phyloP scores from a whole-genome alignment of 306 rosid genomes.

The Cucumis cinereus region DNA sequence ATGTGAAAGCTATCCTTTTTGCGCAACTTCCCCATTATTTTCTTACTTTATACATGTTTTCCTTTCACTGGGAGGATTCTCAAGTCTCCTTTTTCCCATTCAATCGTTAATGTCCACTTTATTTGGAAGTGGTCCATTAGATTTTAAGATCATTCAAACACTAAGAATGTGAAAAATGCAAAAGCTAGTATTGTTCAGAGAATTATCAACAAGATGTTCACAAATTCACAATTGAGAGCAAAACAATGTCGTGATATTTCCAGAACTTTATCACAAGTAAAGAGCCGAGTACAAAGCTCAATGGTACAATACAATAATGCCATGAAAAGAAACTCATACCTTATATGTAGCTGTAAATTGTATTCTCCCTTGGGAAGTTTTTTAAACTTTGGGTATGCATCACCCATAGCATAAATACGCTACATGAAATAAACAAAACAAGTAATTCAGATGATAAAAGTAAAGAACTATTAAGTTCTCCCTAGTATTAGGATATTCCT shows the following conservation, averaged over 20 bases:
- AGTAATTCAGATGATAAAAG: slow-evolving; percentile 2
- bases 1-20: too few species aligned
- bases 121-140: too few species aligned
- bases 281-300: background rate
- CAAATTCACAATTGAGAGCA: background rate
- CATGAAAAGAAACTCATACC: slow-evolving; percentile 37
- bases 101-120: too few species aligned
- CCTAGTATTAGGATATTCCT: too few species aligned
- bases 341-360: slow-evolving; percentile 60
- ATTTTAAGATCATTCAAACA: too few species aligned
- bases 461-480: background rate
- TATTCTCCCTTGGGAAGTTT: slow-evolving; percentile 93
- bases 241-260: background rate
- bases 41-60: too few species aligned
- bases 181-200: background rate
- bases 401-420: slow-evolving; percentile 80
- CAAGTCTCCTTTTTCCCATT: too few species aligned
- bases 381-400: slow-evolving; percentile 59
- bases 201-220: background rate
- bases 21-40: too few species aligned
- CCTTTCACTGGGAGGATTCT: too few species aligned
- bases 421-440: slow-evolving; percentile 16
- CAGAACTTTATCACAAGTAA: background rate
- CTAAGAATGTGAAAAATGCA: background rate
- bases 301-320: background rate